A percentile compares a stretch with the other conserved stretches of the same genome.
These are phyloP conservation scores for Lunularia cruciata DNA, from an alignment of 225 moss, liverwort and hornwort genomes.

Conservation along the genomic window DNA sequence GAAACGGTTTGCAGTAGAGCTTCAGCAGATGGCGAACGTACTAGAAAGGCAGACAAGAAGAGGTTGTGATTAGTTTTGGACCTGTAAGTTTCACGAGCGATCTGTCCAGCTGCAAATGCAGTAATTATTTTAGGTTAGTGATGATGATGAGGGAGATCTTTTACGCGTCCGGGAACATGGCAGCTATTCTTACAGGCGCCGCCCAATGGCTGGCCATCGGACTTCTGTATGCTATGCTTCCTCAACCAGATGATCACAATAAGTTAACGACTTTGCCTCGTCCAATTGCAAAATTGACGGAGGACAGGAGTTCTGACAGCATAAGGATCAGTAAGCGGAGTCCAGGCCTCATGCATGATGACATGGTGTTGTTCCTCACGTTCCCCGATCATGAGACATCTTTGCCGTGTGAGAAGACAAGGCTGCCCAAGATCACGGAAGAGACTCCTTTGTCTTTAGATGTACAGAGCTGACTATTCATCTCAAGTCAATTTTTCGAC, in stretches of 20 bases:
- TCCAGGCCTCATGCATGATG: not conserved
- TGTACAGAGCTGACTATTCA: too few relatives aligned
- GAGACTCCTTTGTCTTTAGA: too few relatives aligned
- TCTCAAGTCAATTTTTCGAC: too few relatives aligned
- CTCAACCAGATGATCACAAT: conserved; percentile 10
- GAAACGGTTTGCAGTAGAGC: too few relatives aligned
- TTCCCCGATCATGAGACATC: not conserved
- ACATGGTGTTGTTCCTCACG: conserved; percentile 3
- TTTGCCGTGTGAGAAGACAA: not conserved
- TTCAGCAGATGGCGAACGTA: too few relatives aligned
- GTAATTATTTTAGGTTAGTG: too few relatives aligned
- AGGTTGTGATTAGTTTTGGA: too few relatives aligned
- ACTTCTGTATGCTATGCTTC: conserved; percentile 20
- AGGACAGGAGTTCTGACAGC: not conserved
- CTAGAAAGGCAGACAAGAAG: too few relatives aligned
- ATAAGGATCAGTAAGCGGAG: not conserved
- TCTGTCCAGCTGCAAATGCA: too few relatives aligned
- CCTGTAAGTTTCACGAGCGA: too few relatives aligned
- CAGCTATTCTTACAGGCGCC: conserved; percentile 6
- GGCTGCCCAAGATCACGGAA: not conserved
- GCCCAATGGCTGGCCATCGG: conserved; percentile 15
- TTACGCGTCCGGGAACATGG: not conserved
- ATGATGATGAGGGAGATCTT: conserved; percentile 1
- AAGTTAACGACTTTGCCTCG: not conserved
- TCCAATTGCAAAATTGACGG: not conserved